phyloP scores from a whole-genome alignment of 2,329 filamentous ascomycete genomes.

The Calonectria leucothoes region DNA sequence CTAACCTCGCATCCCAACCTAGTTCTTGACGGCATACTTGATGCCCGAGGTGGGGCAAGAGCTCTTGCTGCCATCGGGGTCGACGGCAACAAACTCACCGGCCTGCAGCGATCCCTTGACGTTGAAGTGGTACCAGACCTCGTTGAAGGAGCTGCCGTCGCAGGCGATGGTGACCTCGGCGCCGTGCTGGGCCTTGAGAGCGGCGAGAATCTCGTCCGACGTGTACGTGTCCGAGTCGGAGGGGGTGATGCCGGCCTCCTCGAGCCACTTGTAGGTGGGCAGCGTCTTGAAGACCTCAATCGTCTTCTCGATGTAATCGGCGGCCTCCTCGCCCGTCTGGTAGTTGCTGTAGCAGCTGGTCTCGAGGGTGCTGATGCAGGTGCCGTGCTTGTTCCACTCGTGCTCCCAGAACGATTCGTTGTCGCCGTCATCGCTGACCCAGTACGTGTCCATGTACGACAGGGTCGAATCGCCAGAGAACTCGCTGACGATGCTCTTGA shows the following conservation, averaged over 20 bases:
- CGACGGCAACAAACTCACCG: slow-evolving; percentile 69
- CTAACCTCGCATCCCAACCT: background rate
- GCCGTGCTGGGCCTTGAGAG: slow-evolving; percentile 65
- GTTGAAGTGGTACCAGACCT: slow-evolving; percentile 74
- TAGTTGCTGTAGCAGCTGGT: slow-evolving; percentile 75
- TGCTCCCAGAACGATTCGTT: slow-evolving; percentile 78
- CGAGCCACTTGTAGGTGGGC: slow-evolving; percentile 72
- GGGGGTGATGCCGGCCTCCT: slow-evolving; percentile 69
- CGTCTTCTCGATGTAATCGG: slow-evolving; percentile 75
- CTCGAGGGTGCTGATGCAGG: slow-evolving; percentile 78
- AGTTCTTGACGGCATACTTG: slow-evolving; percentile 42
- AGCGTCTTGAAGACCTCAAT: slow-evolving; percentile 75
- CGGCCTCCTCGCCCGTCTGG: slow-evolving; percentile 70
- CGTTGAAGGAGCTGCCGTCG: slow-evolving; percentile 56
- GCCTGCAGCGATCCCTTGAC: slow-evolving; percentile 67
- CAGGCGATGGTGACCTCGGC: slow-evolving; percentile 70
- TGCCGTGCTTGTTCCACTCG: slow-evolving; percentile 81
- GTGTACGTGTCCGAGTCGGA: slow-evolving; percentile 68
- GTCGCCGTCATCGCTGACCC: slow-evolving; percentile 75
- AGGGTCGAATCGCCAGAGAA: slow-evolving; percentile 66
- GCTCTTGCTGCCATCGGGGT: slow-evolving; percentile 63
- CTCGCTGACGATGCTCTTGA: slow-evolving; percentile 70
- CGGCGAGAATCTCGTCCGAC: slow-evolving; percentile 66
- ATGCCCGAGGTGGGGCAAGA: slow-evolving; percentile 64
- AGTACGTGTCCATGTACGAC: slow-evolving; percentile 76